These are phyloP conservation scores for Austroboletus eburneus DNA, from an alignment of 768 basidiomycete genomes.

Conservation along the genomic window DNA sequence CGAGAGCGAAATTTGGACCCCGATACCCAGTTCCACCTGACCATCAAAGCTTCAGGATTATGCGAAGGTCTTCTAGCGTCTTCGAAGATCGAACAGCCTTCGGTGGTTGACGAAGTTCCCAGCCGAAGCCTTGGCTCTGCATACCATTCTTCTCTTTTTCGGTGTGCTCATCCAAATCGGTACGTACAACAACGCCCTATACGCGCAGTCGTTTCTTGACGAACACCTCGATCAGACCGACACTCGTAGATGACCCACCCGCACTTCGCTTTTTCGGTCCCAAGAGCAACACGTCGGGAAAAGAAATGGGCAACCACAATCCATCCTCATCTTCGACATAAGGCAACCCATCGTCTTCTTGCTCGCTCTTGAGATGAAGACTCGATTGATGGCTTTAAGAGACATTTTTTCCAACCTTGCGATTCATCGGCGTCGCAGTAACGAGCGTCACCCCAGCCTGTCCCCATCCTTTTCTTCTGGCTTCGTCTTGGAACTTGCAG, in stretches of 20 bases:
- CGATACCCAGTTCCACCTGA: too few species aligned
- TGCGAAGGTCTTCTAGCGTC: too few species aligned
- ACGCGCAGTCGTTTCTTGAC: constrained; percentile 25
- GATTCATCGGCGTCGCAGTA: constrained; percentile 51
- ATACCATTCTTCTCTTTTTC: too few species aligned
- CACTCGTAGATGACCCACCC: constrained; percentile 26
- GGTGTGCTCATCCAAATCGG: too few species aligned
- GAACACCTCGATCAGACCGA: constrained; percentile 16
- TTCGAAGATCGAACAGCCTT: too few species aligned
- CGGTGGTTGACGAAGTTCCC: too few species aligned
- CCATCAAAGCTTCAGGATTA: too few species aligned
- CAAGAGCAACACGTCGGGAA: constrained; percentile 40
- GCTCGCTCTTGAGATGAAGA: not conserved
- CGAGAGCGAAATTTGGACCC: too few species aligned
- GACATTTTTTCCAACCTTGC: constrained; percentile 14
- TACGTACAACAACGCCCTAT: too few species aligned
- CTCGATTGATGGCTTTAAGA: constrained; percentile 4
- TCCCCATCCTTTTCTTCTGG: constrained; percentile 7
- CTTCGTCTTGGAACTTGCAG: constrained; percentile 13
- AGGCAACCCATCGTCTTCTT: not conserved
- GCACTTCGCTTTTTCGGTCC: constrained; percentile 21
- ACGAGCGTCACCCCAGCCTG: constrained; percentile 39
- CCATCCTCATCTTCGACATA: constrained; percentile 30
- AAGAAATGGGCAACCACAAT: constrained; percentile 38
- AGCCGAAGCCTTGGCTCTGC: too few species aligned